A percentile compares a stretch with the other conserved stretches of the same genome.
phyloP scores from a whole-genome alignment of 331 rosid species.

The Saraca asoca region DNA sequence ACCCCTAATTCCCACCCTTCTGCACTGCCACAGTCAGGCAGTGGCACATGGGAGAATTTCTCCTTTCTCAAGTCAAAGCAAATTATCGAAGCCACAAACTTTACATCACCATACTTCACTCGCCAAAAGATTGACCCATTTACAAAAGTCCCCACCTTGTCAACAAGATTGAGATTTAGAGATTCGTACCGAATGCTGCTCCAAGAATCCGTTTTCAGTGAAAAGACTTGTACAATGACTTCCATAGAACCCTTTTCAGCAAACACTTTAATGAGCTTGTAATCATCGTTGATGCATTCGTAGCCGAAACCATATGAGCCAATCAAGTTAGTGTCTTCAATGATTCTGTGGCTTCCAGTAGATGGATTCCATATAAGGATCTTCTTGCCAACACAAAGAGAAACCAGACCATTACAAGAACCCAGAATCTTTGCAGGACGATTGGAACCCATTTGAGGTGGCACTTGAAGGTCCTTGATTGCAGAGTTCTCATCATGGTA shows the following conservation, averaged over 20 bases:
- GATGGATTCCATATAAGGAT: constrained; percentile 8
- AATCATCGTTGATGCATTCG: background rate
- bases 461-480: background rate
- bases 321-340: background rate
- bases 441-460: background rate
- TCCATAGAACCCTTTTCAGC: background rate
- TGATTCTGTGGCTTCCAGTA: background rate
- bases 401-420: constrained; percentile 9
- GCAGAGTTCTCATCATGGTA: background rate
- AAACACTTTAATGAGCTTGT: constrained; percentile 6
- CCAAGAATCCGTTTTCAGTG: constrained; percentile 13
- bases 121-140: constrained; percentile 7
- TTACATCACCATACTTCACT: background rate
- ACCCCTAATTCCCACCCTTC: constrained; percentile 3
- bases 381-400: background rate
- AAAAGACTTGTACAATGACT: background rate
- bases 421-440: background rate
- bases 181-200: background rate
- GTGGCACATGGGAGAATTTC: background rate
- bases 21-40: background rate
- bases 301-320: constrained; percentile 21
- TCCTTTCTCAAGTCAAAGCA: background rate
- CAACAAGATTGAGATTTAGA: background rate
- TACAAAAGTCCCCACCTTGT: background rate
- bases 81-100: background rate